Conservation (phyloP, 192 early-diverging fungal genomes). For the Backusella morwellensis region DNA sequence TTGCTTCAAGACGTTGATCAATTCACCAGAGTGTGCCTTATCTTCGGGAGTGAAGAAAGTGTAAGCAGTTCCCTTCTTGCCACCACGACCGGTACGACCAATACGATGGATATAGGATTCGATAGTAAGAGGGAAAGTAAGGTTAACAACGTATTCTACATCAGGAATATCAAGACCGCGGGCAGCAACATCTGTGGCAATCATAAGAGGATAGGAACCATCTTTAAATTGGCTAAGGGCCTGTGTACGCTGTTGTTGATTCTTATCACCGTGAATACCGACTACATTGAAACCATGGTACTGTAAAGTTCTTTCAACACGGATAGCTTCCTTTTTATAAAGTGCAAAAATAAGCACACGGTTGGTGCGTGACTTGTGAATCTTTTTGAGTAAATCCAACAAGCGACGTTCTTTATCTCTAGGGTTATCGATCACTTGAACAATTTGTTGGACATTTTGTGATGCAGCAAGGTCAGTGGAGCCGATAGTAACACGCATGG, state of each 20-base stretch:
- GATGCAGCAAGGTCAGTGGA: conserved; percentile 88
- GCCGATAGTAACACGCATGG: conserved; percentile 83
- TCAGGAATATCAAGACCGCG: conserved; percentile 88
- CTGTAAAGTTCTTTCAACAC: conserved; percentile 72
- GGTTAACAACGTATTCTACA: conserved; percentile 95
- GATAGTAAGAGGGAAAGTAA: conserved; percentile 95
- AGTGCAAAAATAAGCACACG: conserved; percentile 92
- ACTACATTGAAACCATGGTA: conserved; percentile 78
- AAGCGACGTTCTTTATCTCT: conserved; percentile 74
- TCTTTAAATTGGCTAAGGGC: conserved; percentile 81
- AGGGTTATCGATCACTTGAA: conserved; percentile 82
- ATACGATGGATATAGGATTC: conserved; percentile 93
- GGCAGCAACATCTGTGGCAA: conserved; percentile 94
- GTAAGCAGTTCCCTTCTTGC: conserved; percentile 85
- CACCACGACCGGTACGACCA: conserved; percentile 95
- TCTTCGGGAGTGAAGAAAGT: conserved; percentile 92
- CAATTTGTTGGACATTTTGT: conserved; percentile 80
- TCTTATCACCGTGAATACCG: conserved; percentile 91
- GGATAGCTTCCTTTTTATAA: conserved; percentile 94
- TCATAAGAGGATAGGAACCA: conserved; percentile 78
- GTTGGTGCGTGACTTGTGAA: conserved; percentile 85
- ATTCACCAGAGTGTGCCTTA: conserved; percentile 81
- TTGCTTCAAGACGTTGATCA: conserved; percentile 90
- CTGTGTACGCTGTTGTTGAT: conserved; percentile 76
- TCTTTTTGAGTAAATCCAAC: conserved; percentile 72